Evolutionary conservation across 495 filamentous ascomycete genomes (phyloP), one percentile per base, ranked within the genome.

Genomic region (Penicillium mononematosum): DNA sequence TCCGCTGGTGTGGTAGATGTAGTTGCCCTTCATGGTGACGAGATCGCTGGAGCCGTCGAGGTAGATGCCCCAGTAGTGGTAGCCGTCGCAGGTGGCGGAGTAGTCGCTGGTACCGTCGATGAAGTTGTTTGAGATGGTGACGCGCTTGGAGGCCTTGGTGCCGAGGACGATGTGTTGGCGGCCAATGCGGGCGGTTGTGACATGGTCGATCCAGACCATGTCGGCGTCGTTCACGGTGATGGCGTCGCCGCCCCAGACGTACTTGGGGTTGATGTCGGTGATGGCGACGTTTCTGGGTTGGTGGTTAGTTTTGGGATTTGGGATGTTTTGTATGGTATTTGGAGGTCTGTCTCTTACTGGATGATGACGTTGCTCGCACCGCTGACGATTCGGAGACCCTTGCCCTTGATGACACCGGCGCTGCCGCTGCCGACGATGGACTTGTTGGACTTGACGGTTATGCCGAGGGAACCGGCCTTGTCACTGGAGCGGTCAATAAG

Each of bases 201-300:
- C 77, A 62, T 78, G 74, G 63, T 76, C 77, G 56, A 81, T 75
- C 76, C 76, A 79, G 63, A 79, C 59, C 57, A 77, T 45, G 59
- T 77, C 74, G 32, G 57, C 50, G 57, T 73, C 66, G 52, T 76
- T 64, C 41, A 79, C 56, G 53, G 75, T 77, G 60, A 79, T 77
- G 29, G 70, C 76, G 50, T 79, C 76, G 48, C 76, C 76, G 57
- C 76, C 76, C 76, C 75, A 79, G 61, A 79, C 75, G 64, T 79
- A 79, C 50, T 77, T 58, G 56, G 75, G 68, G 70, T 80, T 78
- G 50, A 80, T 67, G 45, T 80, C 70, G 38, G 76, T 78, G 58
- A 80, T 65, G 45, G 72, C 73, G 51, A 80, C 73, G 65, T 80
- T 80, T 58, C 67, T 73, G 11, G 2, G 11, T 12, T 2, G 31